Percentiles rank a stretch among this genome's conserved stretches.
phyloP scores from a whole-genome alignment of 306 rosid genomes.

The Vigna hirtella region DNA sequence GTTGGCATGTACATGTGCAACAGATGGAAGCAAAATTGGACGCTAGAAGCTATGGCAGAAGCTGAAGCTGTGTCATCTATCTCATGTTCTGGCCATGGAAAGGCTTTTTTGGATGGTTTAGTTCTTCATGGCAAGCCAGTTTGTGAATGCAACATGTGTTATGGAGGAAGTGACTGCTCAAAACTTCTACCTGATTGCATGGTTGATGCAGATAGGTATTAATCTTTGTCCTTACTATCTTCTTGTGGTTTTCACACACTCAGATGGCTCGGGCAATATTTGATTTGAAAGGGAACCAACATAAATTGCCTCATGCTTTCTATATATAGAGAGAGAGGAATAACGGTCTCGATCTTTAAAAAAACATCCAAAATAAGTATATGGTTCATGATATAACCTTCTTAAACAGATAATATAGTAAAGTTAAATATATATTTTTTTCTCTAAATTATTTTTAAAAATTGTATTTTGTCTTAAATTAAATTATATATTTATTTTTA shows the following conservation, averaged over 20 bases:
- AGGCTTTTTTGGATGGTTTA: slow-evolving; percentile 38
- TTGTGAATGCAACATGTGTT: slow-evolving; percentile 66
- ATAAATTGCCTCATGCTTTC: too few relatives aligned
- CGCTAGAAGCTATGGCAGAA: slow-evolving; percentile 30
- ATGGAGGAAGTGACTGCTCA: slow-evolving; percentile 52
- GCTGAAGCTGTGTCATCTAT: slow-evolving; percentile 36
- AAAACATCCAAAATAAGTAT: too few relatives aligned
- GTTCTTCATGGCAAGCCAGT: slow-evolving; percentile 38
- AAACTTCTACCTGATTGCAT: slow-evolving; percentile 40
- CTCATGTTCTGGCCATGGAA: slow-evolving; percentile 44
- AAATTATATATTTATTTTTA: too few relatives aligned
- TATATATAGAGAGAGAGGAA: too few relatives aligned
- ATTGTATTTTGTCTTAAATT: too few relatives aligned
- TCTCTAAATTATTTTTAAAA: too few relatives aligned
- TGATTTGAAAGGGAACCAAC: too few relatives aligned
- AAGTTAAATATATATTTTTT: too few relatives aligned
- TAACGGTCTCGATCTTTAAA: too few relatives aligned
- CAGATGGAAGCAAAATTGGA: slow-evolving; percentile 31
- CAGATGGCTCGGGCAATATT: not conserved
- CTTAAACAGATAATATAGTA: too few relatives aligned
- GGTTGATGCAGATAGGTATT: slow-evolving; percentile 50
- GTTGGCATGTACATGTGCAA: not conserved
- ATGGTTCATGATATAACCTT: too few relatives aligned
- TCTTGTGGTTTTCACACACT: not conserved
- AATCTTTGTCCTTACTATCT: not conserved